Base-by-base conservation (phyloP, 179 eudicot genomes). In the Spinacia oleracea region DNA sequence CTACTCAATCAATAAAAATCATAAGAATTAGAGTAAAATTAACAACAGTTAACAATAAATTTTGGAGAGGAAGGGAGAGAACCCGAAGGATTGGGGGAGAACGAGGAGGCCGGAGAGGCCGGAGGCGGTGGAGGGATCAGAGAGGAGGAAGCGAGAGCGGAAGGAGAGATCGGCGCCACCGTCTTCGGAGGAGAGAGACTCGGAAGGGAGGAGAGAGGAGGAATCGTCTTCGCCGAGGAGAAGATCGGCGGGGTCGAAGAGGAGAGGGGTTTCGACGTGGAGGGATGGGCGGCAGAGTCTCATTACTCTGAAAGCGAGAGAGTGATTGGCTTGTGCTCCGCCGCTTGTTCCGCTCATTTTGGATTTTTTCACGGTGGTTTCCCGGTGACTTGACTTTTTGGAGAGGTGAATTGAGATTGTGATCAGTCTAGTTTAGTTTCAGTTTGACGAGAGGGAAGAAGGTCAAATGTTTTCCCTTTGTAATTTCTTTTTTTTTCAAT, bases 71-170 rank as follows among this genome's bases (percentile, higher is more conserved):
- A 5, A 21, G 20, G 56, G 20, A 62, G 63, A 63, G 50, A 65
- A 94, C 98, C 99, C 99, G 77, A 96, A 96, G 59, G 99, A 90
- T 25, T 96, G 99, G 9, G 99, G 99, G 18, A 96, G 93, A 32
- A 93, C 91, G 83, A 96, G 99, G 73, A 96, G 90, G 55, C 97
- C 99, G 23, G 96, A 81, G 75, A 96, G 83, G 77, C 99, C 99
- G 27, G 91, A 81, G 9, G 98, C 89, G 29, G 87, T 85, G 21
- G 88, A 74, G 11, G 91, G 88, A 35, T 93, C 83, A 20, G 86
- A 65, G 75, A 93, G 91, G 55, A 91, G 88, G 71, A 90, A 90
- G 16, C 98, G 82, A 67, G 88, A 78, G 73, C 95, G 90, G 79
- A 85, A 96, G 56, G 89, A 83, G 77, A 85, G 90, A 80, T 96